Evolutionary conservation across 2,329 filamentous ascomycete genomes (phyloP).

Genomic region (Myriosclerotinia curreyana): DNA sequence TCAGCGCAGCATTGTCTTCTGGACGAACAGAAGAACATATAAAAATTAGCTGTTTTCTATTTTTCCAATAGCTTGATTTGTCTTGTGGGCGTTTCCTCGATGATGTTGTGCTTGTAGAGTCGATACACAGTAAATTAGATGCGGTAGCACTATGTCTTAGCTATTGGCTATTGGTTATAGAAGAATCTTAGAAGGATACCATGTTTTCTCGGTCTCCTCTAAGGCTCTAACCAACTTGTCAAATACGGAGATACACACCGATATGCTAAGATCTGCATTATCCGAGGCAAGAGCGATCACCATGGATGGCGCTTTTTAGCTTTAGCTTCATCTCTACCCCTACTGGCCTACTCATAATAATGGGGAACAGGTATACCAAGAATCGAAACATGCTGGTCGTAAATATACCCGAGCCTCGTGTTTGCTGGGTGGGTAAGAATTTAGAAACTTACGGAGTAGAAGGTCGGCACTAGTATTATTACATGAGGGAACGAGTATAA

Average conservation of each 20-base stretch:
- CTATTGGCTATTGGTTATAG: slow-evolving; percentile 16
- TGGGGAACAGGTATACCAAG: slow-evolving; percentile 29
- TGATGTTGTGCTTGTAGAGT: neutral
- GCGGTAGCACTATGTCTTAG: slow-evolving; percentile 15
- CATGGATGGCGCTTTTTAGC: slow-evolving; percentile 38
- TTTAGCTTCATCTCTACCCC: slow-evolving; percentile 27
- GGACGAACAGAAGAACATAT: neutral
- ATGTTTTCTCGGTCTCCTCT: slow-evolving; percentile 21
- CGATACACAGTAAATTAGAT: slow-evolving; percentile 6
- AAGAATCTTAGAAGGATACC: slow-evolving; percentile 19
- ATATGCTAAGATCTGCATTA: slow-evolving; percentile 33
- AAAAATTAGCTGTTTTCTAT: neutral
- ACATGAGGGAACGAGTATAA: too few relatives aligned
- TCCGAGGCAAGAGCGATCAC: slow-evolving; percentile 35
- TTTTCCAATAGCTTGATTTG: neutral
- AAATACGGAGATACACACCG: slow-evolving; percentile 28
- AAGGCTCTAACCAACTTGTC: slow-evolving; percentile 28
- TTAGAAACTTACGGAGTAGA: too few relatives aligned
- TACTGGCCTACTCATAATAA: slow-evolving; percentile 23
- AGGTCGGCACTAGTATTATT: too few relatives aligned
- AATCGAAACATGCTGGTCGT: slow-evolving; percentile 32
- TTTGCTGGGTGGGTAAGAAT: slow-evolving; percentile 33
- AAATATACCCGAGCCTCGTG: slow-evolving; percentile 25
- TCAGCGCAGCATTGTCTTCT: slow-evolving; percentile 7
- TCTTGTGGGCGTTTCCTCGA: neutral